Conservation (phyloP, 2,329 filamentous ascomycete genomes). For the Scytalidium lignicola region DNA sequence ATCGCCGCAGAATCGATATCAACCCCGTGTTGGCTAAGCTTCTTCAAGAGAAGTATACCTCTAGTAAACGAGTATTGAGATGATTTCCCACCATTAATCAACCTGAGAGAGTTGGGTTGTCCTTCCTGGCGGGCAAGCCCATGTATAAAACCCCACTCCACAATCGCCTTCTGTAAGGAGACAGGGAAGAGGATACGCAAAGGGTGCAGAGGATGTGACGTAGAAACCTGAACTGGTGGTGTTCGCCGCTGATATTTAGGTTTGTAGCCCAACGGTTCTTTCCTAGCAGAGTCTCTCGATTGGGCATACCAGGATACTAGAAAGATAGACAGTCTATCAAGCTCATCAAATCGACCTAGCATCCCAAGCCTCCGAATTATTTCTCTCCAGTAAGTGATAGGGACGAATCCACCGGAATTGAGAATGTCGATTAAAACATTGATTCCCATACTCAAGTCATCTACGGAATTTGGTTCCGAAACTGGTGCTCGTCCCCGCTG, state of each 20-base stretch:
- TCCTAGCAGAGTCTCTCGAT: neutral
- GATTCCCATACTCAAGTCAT: conserved; percentile 32
- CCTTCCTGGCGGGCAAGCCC: conserved; percentile 4
- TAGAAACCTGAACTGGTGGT: conserved; percentile 9
- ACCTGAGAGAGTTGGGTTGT: neutral
- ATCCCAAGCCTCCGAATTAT: conserved; percentile 56
- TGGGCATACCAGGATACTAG: conserved; percentile 38
- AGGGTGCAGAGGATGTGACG: conserved; percentile 23
- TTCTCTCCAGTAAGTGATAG: conserved; percentile 47
- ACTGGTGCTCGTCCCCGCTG: conserved; percentile 16
- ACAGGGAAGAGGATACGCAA: conserved; percentile 36
- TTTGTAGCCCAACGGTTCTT: conserved; percentile 1
- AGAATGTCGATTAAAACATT: conserved; percentile 43
- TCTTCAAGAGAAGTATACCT: conserved; percentile 22
- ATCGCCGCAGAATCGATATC: conserved; percentile 11
- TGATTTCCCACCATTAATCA: neutral
- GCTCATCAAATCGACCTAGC: conserved; percentile 43
- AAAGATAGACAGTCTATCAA: conserved; percentile 45
- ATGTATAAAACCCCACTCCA: conserved; percentile 43
- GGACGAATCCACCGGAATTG: conserved; percentile 36
- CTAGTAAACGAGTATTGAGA: neutral
- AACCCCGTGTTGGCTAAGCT: conserved; percentile 16
- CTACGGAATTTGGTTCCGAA: conserved; percentile 5
- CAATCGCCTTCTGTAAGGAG: conserved; percentile 39
- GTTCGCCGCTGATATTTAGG: conserved; percentile 1